Base-by-base conservation (phyloP, 1,139 yeast genomes). In the Fermentozyma sake region DNA sequence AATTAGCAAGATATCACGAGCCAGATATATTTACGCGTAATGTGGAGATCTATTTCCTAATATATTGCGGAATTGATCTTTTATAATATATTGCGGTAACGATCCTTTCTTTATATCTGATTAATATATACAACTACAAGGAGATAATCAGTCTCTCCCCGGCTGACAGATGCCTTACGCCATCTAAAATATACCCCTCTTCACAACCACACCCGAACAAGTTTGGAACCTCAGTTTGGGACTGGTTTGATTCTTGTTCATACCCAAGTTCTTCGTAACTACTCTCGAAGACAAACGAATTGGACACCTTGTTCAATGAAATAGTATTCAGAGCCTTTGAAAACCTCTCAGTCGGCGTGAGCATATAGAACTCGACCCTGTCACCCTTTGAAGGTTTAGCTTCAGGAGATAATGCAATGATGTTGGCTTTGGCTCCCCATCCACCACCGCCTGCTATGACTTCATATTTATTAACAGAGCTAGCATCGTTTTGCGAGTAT, bases 371-470 rank as follows among this genome's bases (percentile, higher is more conserved):
- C 32, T 67, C 61, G 24, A 76, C 51, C 22, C 48, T 43, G 44
- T 71, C 74, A 9, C 79, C 79, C 12, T 46, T 49, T 3, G 36
- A 31, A 4, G 71, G 50, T 23, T 52, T 46, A 0, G 80, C 79
- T 8, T 69, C 70, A 2, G 81, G 76, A 6, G 79, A 76, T 12
- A 77, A 51, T 1, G 75, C 83, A 9, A 77, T 57, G 47, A 76
- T 71, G 23, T 69, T 66, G 0, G 81, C 73, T 32, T 77, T 68
- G 18, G 77, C 68, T 1, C 81, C 79, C 84, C 83, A 77, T 7
- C 74, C 72, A 2, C 83, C 84, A 4, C 84, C 84, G 2, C 74
- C 74, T 5, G 83, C 83, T 20, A 74, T 66, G 12, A 77, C 78
- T 42, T 72, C 67, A 44, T 57, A 61, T 30, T 62, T 46, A 23